Evolutionary conservation across 495 filamentous ascomycete species (phyloP).

Genomic region (Corynascus novoguineensis): DNA sequence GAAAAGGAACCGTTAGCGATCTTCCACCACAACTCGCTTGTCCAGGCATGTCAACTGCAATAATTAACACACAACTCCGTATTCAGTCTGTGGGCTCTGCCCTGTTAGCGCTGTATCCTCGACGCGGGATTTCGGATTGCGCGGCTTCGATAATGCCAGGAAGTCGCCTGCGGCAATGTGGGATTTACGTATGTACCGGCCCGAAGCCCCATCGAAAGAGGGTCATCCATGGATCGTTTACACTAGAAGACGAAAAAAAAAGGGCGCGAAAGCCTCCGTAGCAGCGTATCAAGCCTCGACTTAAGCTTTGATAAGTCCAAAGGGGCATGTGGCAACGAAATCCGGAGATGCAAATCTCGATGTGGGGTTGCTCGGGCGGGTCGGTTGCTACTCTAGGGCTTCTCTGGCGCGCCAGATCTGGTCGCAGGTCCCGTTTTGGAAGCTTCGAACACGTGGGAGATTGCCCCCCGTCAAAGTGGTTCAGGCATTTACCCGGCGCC

Average conservation of each 20-base stretch:
- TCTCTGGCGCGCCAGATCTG: background rate
- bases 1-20: background rate
- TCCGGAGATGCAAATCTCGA: constrained; percentile 3
- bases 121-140: too few species aligned
- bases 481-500: constrained; percentile 11
- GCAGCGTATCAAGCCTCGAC: too few species aligned
- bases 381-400: background rate
- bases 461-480: background rate
- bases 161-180: background rate
- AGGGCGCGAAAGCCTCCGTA: background rate
- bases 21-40: background rate
- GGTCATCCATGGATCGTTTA: too few species aligned
- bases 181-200: background rate
- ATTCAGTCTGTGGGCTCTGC: too few species aligned
- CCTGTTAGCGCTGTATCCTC: too few species aligned
- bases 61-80: too few species aligned
- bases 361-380: background rate
- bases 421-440: background rate
- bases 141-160: background rate
- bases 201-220: background rate
- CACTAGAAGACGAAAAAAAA: too few species aligned
- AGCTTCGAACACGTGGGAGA: constrained; percentile 10
- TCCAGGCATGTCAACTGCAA: too few species aligned
- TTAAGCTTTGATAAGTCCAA: background rate
- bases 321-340: too few species aligned